Conservation (phyloP, 108 stramenopile genomes). For the Nitzschia sp. region DNA sequence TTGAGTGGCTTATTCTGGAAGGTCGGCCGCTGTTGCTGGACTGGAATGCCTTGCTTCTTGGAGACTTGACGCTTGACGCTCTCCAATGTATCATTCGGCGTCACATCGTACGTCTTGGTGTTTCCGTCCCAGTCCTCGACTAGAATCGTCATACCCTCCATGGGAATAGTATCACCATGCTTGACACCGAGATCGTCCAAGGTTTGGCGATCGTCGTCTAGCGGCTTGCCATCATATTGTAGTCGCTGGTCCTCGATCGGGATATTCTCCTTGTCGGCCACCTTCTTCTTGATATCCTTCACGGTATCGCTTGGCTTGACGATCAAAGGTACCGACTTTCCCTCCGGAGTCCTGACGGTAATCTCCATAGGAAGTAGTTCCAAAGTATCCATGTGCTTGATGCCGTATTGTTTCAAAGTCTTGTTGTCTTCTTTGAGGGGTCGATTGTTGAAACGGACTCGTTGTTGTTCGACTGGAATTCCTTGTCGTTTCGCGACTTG, state of each 20-base stretch:
- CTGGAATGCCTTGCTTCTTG: constrained; percentile 14
- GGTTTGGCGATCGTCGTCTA: constrained; percentile 14
- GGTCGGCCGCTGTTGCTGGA: constrained; percentile 48
- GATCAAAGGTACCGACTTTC: constrained; percentile 13
- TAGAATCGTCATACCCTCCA: constrained; percentile 18
- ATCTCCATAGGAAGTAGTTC: constrained; percentile 18
- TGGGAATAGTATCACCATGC: constrained; percentile 11
- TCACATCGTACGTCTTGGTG: not conserved
- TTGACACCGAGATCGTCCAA: constrained; percentile 9
- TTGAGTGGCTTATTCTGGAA: constrained; percentile 57
- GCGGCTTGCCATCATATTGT: constrained; percentile 10
- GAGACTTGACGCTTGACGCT: constrained; percentile 7
- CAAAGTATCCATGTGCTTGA: constrained; percentile 19
- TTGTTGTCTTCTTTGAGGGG: constrained; percentile 11
- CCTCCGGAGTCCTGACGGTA: constrained; percentile 20
- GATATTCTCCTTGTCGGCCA: constrained; percentile 11
- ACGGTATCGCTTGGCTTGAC: constrained; percentile 26
- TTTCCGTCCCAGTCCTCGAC: constrained; percentile 15
- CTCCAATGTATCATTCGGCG: constrained; percentile 10
- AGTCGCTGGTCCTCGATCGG: constrained; percentile 21
- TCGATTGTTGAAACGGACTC: constrained; percentile 5
- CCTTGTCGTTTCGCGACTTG: constrained; percentile 9
- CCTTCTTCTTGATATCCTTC: constrained; percentile 18
- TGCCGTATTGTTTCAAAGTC: constrained; percentile 23
- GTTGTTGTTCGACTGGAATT: constrained; percentile 22